These are phyloP conservation scores for Penicillium salamii DNA, from an alignment of 495 filamentous ascomycete genomes.

Conservation along the genomic window DNA sequence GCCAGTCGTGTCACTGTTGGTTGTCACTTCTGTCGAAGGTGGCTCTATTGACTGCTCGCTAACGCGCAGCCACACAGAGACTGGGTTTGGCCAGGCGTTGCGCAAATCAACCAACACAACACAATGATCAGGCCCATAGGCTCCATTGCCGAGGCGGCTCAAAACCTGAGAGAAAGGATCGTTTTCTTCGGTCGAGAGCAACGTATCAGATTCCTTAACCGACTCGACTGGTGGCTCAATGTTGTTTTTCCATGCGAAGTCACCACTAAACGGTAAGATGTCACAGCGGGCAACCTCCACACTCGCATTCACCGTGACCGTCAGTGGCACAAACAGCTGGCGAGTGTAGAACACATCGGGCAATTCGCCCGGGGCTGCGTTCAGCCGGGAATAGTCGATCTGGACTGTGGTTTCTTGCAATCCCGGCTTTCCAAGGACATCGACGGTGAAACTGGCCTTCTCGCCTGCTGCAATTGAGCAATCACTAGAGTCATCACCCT, in stretches of 20 bases:
- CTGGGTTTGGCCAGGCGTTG: slow-evolving; percentile 80
- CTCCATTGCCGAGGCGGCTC: slow-evolving; percentile 36
- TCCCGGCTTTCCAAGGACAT: slow-evolving; percentile 80
- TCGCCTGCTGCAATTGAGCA: slow-evolving; percentile 65
- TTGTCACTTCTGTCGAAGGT: neutral
- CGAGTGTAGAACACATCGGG: slow-evolving; percentile 79
- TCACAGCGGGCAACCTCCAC: slow-evolving; percentile 77
- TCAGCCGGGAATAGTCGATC: slow-evolving; percentile 76
- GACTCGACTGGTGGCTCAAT: slow-evolving; percentile 14
- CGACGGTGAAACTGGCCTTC: slow-evolving; percentile 72
- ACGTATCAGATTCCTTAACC: slow-evolving; percentile 7
- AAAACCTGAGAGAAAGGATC: slow-evolving; percentile 40
- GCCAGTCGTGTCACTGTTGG: slow-evolving; percentile 13
- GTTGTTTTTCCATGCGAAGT: slow-evolving; percentile 53
- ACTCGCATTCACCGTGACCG: slow-evolving; percentile 87
- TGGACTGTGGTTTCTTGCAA: slow-evolving; percentile 78
- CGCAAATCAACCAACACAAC: slow-evolving; percentile 79
- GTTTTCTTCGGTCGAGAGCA: slow-evolving; percentile 20
- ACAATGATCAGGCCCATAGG: slow-evolving; percentile 63
- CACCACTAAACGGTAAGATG: slow-evolving; percentile 64
- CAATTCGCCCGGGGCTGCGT: slow-evolving; percentile 58
- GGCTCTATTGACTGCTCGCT: slow-evolving; percentile 27
- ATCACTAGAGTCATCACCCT: slow-evolving; percentile 42
- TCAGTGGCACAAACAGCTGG: slow-evolving; percentile 76
- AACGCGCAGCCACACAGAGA: slow-evolving; percentile 57